These are phyloP conservation scores for Oryza glaberrima DNA, from an alignment of 176 grass and related monocot genomes.

Conservation along the genomic window DNA sequence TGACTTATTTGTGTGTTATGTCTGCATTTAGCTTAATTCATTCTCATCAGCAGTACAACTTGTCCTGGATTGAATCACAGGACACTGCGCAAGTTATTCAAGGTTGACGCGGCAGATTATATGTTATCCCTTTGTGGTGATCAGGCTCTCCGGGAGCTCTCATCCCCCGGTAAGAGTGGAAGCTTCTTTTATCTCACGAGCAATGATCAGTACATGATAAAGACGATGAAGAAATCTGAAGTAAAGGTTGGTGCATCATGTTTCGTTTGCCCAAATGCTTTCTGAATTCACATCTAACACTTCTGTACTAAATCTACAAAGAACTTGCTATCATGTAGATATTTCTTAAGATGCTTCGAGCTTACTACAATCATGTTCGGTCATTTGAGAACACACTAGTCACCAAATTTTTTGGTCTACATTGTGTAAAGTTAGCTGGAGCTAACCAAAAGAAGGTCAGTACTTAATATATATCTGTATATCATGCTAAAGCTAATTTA, in stretches of 20 bases:
- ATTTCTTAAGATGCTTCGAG: slow-evolving; percentile 94
- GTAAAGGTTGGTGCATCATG: slow-evolving; percentile 72
- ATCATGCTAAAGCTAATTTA: slow-evolving; percentile 13
- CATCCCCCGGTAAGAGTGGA: slow-evolving; percentile 96
- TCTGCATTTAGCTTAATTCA: slow-evolving; percentile 8
- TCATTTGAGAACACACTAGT: slow-evolving; percentile 91
- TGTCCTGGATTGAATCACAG: slow-evolving; percentile 52
- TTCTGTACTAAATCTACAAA: slow-evolving; percentile 24
- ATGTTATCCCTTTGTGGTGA: slow-evolving; percentile 97
- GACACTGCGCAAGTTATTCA: slow-evolving; percentile 91
- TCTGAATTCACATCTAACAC: background rate
- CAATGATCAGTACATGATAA: slow-evolving; percentile 97
- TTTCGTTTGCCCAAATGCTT: slow-evolving; percentile 10
- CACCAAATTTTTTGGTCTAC: slow-evolving; percentile 92
- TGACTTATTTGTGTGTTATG: slow-evolving; percentile 2
- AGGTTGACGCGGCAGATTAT: slow-evolving; percentile 94
- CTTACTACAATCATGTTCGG: slow-evolving; percentile 93
- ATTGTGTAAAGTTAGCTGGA: slow-evolving; percentile 94
- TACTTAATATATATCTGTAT: slow-evolving; percentile 12
- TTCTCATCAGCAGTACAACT: background rate
- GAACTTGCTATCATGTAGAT: slow-evolving; percentile 55
- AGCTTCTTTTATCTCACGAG: slow-evolving; percentile 96
- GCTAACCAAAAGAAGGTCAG: slow-evolving; percentile 92
- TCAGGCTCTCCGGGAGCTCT: slow-evolving; percentile 85
- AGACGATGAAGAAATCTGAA: slow-evolving; percentile 99